These are phyloP conservation scores for Medicago lupulina DNA, from an alignment of 306 rosid genomes.

Conservation along the genomic window DNA sequence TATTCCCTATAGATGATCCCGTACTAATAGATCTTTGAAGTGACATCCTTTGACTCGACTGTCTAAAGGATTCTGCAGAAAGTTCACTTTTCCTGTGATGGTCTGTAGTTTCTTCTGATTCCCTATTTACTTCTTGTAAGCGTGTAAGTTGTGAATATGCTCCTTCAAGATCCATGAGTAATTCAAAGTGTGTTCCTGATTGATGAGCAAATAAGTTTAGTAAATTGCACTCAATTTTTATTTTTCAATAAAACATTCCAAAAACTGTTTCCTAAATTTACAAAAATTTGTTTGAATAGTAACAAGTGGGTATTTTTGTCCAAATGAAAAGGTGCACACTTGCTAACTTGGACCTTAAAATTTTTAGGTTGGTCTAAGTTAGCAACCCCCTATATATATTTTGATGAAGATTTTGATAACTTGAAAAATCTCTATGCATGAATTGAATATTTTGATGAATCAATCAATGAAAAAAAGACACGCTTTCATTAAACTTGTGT, in stretches of 20 bases:
- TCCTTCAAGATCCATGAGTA: conserved; percentile 74
- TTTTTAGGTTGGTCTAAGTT: too few species aligned
- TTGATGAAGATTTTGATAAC: neutral
- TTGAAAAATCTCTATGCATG: neutral
- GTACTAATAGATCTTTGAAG: conserved; percentile 63
- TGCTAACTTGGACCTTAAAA: too few species aligned
- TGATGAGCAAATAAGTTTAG: conserved; percentile 21
- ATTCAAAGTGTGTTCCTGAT: conserved; percentile 73
- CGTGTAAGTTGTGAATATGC: conserved; percentile 81
- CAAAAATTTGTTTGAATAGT: neutral
- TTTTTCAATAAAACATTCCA: too few species aligned
- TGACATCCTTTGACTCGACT: conserved; percentile 64
- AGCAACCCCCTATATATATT: neutral
- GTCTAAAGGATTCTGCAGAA: conserved; percentile 60
- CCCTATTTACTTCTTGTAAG: conserved; percentile 69
- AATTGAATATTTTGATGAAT: too few species aligned
- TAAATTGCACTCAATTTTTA: neutral
- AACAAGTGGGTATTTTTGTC: too few species aligned
- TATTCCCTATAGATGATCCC: conserved; percentile 76
- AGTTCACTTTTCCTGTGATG: conserved; percentile 49
- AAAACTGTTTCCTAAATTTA: too few species aligned
- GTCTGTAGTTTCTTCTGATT: conserved; percentile 46
- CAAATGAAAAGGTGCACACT: too few species aligned
- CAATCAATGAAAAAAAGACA: too few species aligned
- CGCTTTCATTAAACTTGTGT: too few species aligned